A percentile compares a stretch with the other conserved stretches of the same genome.
Conservation (phyloP, 352 stramenopile genomes). For the Blastocystis sp. region DNA sequence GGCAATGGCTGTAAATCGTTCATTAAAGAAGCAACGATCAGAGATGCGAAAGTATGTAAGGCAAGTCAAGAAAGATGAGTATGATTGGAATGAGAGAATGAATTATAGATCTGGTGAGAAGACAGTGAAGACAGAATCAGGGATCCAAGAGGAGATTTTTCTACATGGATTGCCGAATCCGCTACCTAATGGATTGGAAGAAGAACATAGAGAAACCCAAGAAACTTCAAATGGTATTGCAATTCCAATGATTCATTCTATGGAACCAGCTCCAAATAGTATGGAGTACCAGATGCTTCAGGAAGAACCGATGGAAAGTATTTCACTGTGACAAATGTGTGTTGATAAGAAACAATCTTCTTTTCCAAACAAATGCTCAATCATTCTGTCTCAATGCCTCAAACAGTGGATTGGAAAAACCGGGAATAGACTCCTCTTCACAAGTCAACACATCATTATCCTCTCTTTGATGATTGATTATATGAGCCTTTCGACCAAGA, state of each 20-base stretch:
- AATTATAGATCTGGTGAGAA: background rate
- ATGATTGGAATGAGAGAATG: background rate
- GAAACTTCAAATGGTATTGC: constrained; percentile 27
- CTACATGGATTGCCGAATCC: background rate
- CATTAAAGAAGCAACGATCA: constrained; percentile 46
- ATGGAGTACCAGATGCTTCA: constrained; percentile 51
- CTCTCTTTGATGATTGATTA: background rate
- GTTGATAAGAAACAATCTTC: background rate
- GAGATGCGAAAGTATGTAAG: constrained; percentile 39
- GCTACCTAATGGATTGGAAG: background rate
- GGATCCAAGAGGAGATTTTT: background rate
- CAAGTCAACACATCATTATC: background rate
- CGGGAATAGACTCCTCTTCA: background rate
- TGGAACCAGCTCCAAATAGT: background rate
- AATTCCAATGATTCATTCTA: constrained; percentile 51
- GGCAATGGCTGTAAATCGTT: constrained; percentile 35
- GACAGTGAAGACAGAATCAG: background rate
- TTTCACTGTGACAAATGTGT: constrained; percentile 12
- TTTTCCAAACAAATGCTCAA: background rate
- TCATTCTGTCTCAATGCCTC: background rate
- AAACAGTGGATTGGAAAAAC: constrained; percentile 4
- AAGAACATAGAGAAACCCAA: background rate
- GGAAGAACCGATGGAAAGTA: constrained; percentile 11
- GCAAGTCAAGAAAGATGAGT: background rate
- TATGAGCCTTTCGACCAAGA: background rate